These are phyloP conservation scores for Xylaria sp. DNA, from an alignment of 2,329 filamentous ascomycete genomes.

Conservation along the genomic window DNA sequence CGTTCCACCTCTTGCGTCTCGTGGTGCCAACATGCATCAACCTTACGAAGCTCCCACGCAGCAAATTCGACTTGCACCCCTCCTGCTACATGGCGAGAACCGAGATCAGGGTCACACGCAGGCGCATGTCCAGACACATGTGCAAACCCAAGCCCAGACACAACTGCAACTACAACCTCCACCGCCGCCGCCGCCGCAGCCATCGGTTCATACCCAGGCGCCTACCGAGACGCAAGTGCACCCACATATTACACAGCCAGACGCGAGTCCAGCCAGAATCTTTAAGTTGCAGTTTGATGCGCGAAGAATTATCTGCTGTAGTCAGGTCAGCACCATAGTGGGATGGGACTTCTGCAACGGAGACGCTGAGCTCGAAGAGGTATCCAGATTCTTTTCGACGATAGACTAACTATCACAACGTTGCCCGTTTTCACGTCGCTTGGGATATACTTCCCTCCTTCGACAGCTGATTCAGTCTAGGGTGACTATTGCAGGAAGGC, in stretches of 20 bases:
- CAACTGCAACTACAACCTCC: constrained; percentile 22
- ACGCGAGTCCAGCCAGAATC: constrained; percentile 56
- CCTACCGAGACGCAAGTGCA: constrained; percentile 33
- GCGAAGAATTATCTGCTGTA: constrained; percentile 87
- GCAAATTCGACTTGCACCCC: background rate
- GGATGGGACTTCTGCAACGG: constrained; percentile 96
- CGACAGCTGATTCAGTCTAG: background rate
- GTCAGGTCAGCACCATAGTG: constrained; percentile 84
- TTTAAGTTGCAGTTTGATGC: constrained; percentile 98
- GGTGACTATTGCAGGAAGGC: background rate
- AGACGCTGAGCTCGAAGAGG: constrained; percentile 73
- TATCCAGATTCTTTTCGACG: constrained; percentile 69
- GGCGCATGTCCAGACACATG: constrained; percentile 16
- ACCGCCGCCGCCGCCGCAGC: background rate
- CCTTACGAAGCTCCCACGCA: constrained; percentile 9
- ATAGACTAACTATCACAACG: constrained; percentile 40
- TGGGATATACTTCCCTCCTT: background rate
- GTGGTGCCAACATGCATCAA: constrained; percentile 7
- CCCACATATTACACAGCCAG: constrained; percentile 42
- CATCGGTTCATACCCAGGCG: constrained; percentile 11
- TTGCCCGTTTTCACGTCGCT: background rate
- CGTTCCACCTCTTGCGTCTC: constrained; percentile 10
- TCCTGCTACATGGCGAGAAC: constrained; percentile 9
- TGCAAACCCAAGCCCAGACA: constrained; percentile 28
- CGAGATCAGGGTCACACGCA: constrained; percentile 11